phyloP scores from a whole-genome alignment of 129 eudicot genomes.

The Silybum marianum region DNA sequence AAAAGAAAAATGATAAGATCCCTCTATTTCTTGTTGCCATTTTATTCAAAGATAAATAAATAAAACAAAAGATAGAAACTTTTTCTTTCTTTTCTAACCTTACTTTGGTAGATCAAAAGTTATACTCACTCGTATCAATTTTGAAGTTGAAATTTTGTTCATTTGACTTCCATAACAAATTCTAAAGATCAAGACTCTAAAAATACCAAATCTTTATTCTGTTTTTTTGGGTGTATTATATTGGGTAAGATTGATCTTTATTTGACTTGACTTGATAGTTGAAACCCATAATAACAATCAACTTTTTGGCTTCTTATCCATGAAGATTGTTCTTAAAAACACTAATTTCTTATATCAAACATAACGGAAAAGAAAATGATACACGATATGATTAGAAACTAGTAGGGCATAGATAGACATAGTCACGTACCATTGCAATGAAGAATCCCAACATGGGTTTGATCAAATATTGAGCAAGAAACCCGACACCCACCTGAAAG shows the following conservation, averaged over 20 bases:
- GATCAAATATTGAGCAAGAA: constrained; percentile 91
- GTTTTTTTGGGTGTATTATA: no score
- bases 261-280: no score
- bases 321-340: not conserved
- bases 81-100: not conserved
- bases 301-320: not conserved
- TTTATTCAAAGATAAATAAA: not conserved
- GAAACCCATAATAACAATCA: no score
- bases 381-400: not conserved
- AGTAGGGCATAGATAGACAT: not conserved
- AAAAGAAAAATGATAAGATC: not conserved
- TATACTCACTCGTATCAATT: not conserved
- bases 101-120: not conserved
- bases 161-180: not conserved
- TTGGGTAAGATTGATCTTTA: no score
- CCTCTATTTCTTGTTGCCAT: not conserved
- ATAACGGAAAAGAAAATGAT: not conserved
- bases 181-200: not conserved
- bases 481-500: constrained; percentile 93
- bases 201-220: not conserved
- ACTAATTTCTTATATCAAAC: not conserved
- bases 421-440: constrained; percentile 78
- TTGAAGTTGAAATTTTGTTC: not conserved
- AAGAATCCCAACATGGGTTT: constrained; percentile 85
- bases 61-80: not conserved